Base-by-base conservation (phyloP, 495 filamentous ascomycete genomes). In the Penicillium silybi region DNA sequence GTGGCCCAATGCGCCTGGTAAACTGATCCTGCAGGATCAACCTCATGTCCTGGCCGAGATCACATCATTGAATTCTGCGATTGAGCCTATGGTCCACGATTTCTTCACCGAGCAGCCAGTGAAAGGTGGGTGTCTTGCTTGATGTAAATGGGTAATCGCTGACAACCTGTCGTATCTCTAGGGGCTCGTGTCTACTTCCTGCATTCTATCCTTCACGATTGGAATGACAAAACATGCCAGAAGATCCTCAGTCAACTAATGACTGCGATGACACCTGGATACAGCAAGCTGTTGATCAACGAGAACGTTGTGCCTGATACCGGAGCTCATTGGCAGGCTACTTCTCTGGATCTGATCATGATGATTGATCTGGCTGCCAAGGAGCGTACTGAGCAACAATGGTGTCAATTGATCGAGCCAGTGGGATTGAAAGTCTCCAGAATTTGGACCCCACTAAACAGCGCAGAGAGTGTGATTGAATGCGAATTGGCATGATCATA, bases 91-190 rank as follows among this genome's bases (percentile, higher is more conserved):
- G 51, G 58, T 53, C n/a, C 71, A 81, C 35, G 71, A 80, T 37
- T 75, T 83, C 44, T 77, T 79, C 59, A 59, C 65, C 13, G 48
- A 59, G 7, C 77, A 82, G 59, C 66, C 72, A 2, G 56, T 76
- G 15, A 58, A 65, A 25, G 65, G 70, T 83, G 79, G 43, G 69
- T 75, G 2, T 16, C 35, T 17, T 4, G 5, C 35, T 6, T 18
- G 13, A 2, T 38, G 2, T 6, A 2, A 4, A 16, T 16, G 35
- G 5, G 6, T 16, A 38, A 38, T n/a, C 11, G 15, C 13, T 38
- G 8, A 38, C 2, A 18, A n/a, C 2, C 32, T 35, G 32, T 17
- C 35, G 1, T 8, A 7, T 38, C 6, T 38, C 4, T 2, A 74
- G 74, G 70, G 8, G 71, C 70, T 3, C 67, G 69, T 4, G 58